Evolutionary conservation across 2,329 filamentous ascomycete species (phyloP).

Genomic region (Trichoderma brevicompactum): DNA sequence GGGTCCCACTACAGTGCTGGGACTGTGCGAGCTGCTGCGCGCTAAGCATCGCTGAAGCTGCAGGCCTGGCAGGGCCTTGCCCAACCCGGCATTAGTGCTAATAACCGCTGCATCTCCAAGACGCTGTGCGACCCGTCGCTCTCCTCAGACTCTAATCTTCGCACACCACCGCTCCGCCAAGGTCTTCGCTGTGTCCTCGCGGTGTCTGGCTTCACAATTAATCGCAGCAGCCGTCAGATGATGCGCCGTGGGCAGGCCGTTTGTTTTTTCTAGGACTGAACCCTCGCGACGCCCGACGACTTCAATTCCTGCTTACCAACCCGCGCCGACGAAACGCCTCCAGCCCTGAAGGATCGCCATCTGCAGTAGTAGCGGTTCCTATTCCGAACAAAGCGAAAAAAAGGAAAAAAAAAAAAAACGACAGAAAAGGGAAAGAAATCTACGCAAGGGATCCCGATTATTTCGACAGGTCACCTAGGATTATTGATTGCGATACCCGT

Average conservation of each 20-base stretch:
- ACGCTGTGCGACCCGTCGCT: conserved; percentile 26
- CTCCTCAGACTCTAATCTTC: conserved; percentile 20
- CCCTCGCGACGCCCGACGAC: conserved; percentile 11
- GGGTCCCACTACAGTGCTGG: neutral
- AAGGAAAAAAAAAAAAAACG: neutral
- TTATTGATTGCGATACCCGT: conserved; percentile 3
- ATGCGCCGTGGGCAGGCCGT: conserved; percentile 11
- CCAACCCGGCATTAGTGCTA: conserved; percentile 19
- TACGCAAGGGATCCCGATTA: conserved; percentile 15
- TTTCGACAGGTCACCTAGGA: conserved; percentile 6
- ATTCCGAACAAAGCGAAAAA: neutral
- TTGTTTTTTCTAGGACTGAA: neutral
- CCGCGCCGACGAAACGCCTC: conserved; percentile 1
- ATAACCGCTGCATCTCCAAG: neutral
- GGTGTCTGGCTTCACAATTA: neutral
- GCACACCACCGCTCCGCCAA: conserved; percentile 9
- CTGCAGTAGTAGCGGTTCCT: conserved; percentile 4
- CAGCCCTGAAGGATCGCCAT: conserved; percentile 20
- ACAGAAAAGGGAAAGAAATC: conserved; percentile 4
- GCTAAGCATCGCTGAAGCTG: conserved; percentile 26
- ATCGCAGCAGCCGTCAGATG: conserved; percentile 16
- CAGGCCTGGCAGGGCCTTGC: conserved; percentile 19
- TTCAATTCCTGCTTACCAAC: conserved; percentile 8
- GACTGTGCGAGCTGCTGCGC: conserved; percentile 14
- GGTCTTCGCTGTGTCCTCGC: neutral